Conservation (phyloP, 116 monocot species). For the Phalaenopsis hybrid region DNA sequence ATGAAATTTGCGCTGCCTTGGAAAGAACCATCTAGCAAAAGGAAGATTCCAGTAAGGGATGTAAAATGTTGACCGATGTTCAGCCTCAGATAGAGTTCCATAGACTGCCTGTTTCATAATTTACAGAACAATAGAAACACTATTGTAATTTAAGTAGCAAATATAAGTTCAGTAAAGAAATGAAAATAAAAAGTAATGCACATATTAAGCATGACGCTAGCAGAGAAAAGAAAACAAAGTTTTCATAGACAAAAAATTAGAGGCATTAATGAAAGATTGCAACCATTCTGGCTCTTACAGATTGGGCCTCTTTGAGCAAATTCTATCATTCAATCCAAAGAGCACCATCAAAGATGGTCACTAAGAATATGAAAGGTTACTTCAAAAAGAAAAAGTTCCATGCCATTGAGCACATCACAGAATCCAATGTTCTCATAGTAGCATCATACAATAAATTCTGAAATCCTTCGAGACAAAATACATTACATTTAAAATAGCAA, state of each 20-base stretch:
- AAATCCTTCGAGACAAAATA: neutral
- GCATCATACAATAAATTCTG: neutral
- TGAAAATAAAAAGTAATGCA: neutral
- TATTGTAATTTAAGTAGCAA: neutral
- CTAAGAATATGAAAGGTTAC: neutral
- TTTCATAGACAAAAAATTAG: neutral
- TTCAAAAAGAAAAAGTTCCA: neutral
- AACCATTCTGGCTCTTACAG: neutral
- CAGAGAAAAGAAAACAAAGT: neutral
- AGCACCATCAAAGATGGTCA: neutral
- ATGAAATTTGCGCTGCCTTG: slow-evolving; percentile 91
- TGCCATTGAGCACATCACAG: no score
- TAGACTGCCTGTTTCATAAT: slow-evolving; percentile 69
- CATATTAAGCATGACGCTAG: neutral
- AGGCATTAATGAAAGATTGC: neutral
- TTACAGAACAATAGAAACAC: slow-evolving; percentile 4
- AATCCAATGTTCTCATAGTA: neutral
- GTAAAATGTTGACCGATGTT: slow-evolving; percentile 95
- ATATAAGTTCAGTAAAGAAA: neutral
- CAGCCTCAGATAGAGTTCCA: slow-evolving; percentile 99
- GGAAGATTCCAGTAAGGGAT: slow-evolving; percentile 99
- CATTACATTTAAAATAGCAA: neutral
- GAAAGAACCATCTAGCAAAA: slow-evolving; percentile 84
- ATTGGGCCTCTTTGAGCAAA: neutral
- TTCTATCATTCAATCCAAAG: neutral